These are phyloP conservation scores for Nasturtium officinale DNA, from an alignment of 345 rosid species.

Conservation along the genomic window DNA sequence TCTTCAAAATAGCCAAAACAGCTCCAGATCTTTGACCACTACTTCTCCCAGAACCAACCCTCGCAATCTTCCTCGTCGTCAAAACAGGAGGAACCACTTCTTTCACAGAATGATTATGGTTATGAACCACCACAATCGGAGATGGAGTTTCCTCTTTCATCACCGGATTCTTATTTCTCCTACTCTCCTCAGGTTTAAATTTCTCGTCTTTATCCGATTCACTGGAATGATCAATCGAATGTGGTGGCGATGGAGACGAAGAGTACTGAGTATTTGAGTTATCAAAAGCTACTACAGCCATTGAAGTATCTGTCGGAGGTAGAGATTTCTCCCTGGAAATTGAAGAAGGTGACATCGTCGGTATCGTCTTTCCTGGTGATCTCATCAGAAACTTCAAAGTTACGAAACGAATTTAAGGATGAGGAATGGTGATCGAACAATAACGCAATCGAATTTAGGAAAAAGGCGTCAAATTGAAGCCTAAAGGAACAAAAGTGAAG, in stretches of 20 bases:
- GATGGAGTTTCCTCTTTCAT: slow-evolving; percentile 33
- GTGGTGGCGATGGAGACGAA: slow-evolving; percentile 49
- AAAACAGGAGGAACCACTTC: slow-evolving; percentile 23
- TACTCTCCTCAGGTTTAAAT: slow-evolving; percentile 7
- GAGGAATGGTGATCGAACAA: neutral
- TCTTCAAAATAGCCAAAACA: slow-evolving; percentile 37
- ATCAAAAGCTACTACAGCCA: slow-evolving; percentile 65
- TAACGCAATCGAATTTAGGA: slow-evolving; percentile 30
- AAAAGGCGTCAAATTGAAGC: slow-evolving; percentile 35
- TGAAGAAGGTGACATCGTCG: slow-evolving; percentile 32
- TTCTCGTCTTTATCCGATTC: slow-evolving; percentile 31
- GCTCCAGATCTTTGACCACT: slow-evolving; percentile 46
- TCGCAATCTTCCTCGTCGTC: slow-evolving; percentile 43
- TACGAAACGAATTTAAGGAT: slow-evolving; percentile 1
- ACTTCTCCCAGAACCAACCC: slow-evolving; percentile 47
- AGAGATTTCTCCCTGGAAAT: slow-evolving; percentile 23
- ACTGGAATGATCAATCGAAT: slow-evolving; percentile 48
- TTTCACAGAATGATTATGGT: slow-evolving; percentile 31
- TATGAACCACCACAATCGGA: slow-evolving; percentile 41
- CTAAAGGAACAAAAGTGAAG: slow-evolving; percentile 26
- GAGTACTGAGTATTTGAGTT: slow-evolving; percentile 56
- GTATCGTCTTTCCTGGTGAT: slow-evolving; percentile 22
- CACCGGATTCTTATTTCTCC: slow-evolving; percentile 19
- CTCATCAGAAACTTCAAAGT: slow-evolving; percentile 23
- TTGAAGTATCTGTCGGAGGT: slow-evolving; percentile 50